Evolutionary conservation across 2,329 filamentous ascomycete genomes (phyloP).

Genomic region (Monilinia fructicola): DNA sequence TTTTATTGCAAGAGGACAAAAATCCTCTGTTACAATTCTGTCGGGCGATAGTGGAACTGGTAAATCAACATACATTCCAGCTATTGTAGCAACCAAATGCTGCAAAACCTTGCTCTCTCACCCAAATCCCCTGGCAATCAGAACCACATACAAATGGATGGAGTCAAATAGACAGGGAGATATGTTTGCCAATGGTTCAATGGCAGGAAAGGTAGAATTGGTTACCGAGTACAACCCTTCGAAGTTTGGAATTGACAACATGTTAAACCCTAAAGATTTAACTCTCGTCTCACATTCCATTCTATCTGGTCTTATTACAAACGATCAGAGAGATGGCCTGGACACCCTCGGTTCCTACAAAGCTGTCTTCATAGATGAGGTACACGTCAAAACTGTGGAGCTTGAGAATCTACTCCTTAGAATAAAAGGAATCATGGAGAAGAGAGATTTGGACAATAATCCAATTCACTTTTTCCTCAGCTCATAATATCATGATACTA

Average conservation of each 20-base stretch:
- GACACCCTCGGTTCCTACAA: background rate
- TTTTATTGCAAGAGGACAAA: background rate
- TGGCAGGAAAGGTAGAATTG: background rate
- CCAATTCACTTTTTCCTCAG: conserved; percentile 8
- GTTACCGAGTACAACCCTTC: background rate
- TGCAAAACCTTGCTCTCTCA: background rate
- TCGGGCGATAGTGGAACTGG: background rate
- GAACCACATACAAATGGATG: background rate
- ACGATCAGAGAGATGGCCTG: background rate
- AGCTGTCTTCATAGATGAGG: background rate
- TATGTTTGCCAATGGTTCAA: background rate
- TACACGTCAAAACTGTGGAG: background rate
- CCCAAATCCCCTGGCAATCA: background rate
- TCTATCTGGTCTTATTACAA: background rate
- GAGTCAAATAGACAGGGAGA: background rate
- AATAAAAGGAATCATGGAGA: conserved; percentile 5
- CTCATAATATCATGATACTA: background rate
- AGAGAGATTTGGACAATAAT: background rate
- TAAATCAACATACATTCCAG: conserved; percentile 5
- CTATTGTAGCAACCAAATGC: background rate
- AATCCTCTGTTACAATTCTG: background rate
- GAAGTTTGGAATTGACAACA: background rate
- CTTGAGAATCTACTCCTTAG: background rate
- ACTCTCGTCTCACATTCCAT: background rate
- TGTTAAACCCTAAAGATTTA: background rate